Evolutionary conservation across 192 early-diverging fungal species (phyloP), one percentile per base, ranked within the genome.

Genomic region (Entomortierella chlamydospora): DNA sequence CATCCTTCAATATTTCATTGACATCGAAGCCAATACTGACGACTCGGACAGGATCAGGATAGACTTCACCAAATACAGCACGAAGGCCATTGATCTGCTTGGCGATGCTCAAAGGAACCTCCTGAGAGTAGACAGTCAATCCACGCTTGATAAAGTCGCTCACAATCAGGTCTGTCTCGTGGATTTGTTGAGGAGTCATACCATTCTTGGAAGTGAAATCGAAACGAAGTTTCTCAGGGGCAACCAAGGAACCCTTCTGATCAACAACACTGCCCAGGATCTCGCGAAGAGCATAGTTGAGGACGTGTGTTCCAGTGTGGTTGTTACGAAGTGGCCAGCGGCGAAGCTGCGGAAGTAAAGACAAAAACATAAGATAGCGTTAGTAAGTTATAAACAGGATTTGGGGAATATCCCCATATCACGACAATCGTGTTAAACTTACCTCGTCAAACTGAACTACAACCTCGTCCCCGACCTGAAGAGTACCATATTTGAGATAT

Each of bases 11-110:
- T n/a, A 99, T 84, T 29, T 94, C 92, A 64, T 95, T 92, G 20
- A 98, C 86, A 71, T 94, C 91, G 63, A 88, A 90, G 22, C 97
- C 96, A 83, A 99, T 91, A 6, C 95, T 93, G 8, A 99, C 95
- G 28, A 99, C 96, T 63, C 97, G 93, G 25, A 99, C 98, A 2
- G 96, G 95, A 81, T 99, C 98, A 37, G 98, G 98, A 73, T 99
- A 99, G 37, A 91, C 90, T 83, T 99, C 97, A 51, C 96, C 97
- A 86, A 99, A 99, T 12, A 98, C 97, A 22, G 98, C 98, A 68
- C 97, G 92, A 59, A 99, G 91, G 12, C 97, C 96, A 60, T 88
- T 86, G 80, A 99, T 98, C 60, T 90, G 79, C 80, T 92, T 93
- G 34, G 95, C 98, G 50, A 89, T 73, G 37, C 69, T 73, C 57